These are phyloP conservation scores for Vaccinium corymbosum DNA, from an alignment of 148 eudicot species.

Conservation along the genomic window DNA sequence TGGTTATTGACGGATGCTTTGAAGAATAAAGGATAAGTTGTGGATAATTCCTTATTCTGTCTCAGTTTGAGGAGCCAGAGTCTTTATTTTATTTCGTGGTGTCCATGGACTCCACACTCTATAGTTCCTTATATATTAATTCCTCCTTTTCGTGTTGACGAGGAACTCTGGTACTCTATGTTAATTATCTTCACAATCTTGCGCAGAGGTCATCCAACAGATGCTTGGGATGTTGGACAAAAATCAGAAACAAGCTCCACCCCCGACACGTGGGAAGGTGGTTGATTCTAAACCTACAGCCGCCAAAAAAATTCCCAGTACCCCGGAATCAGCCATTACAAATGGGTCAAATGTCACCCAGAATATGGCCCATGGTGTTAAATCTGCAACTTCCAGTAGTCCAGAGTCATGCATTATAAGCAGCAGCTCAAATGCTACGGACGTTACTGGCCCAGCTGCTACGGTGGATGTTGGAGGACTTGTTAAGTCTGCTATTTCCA, in stretches of 20 bases:
- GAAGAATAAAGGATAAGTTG: neutral
- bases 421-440: constrained; percentile 20
- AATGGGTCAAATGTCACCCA: constrained; percentile 22
- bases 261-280: constrained; percentile 11
- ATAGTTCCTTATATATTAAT: too few species aligned
- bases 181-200: neutral
- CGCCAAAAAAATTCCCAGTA: constrained; percentile 26
- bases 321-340: constrained; percentile 22
- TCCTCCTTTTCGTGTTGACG: neutral
- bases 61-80: neutral
- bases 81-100: neutral
- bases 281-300: constrained; percentile 19
- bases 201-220: constrained; percentile 56
- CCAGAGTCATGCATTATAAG: constrained; percentile 30
- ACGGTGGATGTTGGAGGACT: constrained; percentile 9
- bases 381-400: constrained; percentile 24
- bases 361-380: constrained; percentile 17
- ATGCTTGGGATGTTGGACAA: constrained; percentile 44
- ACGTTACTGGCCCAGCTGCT: constrained; percentile 18
- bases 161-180: neutral
- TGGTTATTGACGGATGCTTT: neutral
- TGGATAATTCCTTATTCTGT: neutral
- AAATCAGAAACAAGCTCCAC: constrained; percentile 31
- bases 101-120: neutral
- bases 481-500: constrained; percentile 13